Evolutionary conservation across 441 rosid genomes (phyloP).

Genomic region (Metrosideros polymorpha): DNA sequence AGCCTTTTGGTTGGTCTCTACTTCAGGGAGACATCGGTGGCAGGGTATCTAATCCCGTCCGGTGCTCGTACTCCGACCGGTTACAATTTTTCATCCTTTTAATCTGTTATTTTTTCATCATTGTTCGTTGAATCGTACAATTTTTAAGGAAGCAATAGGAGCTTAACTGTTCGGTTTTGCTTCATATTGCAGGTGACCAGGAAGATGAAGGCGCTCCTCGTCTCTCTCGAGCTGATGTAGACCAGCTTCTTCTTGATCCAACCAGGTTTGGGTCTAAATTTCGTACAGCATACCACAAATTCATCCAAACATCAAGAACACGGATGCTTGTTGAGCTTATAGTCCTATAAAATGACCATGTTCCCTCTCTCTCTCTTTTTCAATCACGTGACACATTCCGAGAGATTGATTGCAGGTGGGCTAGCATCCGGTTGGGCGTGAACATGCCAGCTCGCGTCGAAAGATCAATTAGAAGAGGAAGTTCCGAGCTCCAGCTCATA

Average conservation of each 20-base stretch:
- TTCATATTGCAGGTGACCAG: background rate
- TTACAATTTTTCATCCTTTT: background rate
- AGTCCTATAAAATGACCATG: background rate
- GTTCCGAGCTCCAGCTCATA: constrained; percentile 10
- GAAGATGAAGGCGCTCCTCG: constrained; percentile 5
- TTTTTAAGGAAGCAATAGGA: background rate
- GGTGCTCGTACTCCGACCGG: constrained; percentile 15
- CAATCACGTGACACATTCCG: background rate
- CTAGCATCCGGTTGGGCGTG: constrained; percentile 7
- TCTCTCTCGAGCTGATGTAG: constrained; percentile 9
- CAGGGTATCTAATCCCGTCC: constrained; percentile 9
- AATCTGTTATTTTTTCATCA: background rate
- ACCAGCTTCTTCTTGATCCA: constrained; percentile 13
- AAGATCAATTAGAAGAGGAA: background rate
- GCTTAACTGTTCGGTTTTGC: background rate
- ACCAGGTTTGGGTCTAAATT: background rate
- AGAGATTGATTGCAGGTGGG: constrained; percentile 4
- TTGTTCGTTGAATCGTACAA: background rate
- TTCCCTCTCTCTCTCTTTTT: background rate
- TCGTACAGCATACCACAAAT: background rate
- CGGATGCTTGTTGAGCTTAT: background rate
- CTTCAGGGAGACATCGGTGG: constrained; percentile 11
- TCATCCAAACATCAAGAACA: background rate
- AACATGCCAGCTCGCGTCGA: constrained; percentile 13
- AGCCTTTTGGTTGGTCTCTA: constrained; percentile 14